Conservation (phyloP, 2,329 filamentous ascomycete species). For the Botrytis pseudocinerea region DNA sequence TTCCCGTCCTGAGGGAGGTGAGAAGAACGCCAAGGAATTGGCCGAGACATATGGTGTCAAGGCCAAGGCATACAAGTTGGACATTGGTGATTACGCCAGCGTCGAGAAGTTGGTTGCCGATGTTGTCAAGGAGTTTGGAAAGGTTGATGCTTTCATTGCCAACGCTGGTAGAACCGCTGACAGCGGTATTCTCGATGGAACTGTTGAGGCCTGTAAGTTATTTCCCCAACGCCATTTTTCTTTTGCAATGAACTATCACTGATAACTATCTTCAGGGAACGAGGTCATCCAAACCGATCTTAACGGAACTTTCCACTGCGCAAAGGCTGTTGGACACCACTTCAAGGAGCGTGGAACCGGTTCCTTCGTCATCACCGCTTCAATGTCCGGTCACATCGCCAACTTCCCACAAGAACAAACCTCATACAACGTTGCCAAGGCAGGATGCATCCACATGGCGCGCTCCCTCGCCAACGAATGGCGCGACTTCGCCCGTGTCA, state of each 20-base stretch:
- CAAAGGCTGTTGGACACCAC: constrained; percentile 65
- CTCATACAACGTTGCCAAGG: constrained; percentile 65
- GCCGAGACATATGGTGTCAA: constrained; percentile 61
- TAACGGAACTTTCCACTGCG: constrained; percentile 65
- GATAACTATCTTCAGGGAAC: constrained; percentile 44
- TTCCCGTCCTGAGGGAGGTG: constrained; percentile 59
- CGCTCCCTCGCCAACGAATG: constrained; percentile 67
- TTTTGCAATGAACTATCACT: background rate
- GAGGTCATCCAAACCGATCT: constrained; percentile 65
- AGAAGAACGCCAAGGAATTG: constrained; percentile 66
- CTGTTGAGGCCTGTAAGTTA: constrained; percentile 58
- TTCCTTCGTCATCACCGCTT: constrained; percentile 66
- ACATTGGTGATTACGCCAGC: constrained; percentile 55
- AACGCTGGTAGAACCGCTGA: constrained; percentile 72
- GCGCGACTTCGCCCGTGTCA: constrained; percentile 68
- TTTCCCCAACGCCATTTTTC: background rate
- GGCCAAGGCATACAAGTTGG: constrained; percentile 66
- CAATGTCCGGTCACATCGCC: constrained; percentile 57
- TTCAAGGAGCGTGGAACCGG: constrained; percentile 66
- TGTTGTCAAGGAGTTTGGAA: constrained; percentile 68
- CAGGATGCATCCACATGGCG: constrained; percentile 65
- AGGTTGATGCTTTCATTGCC: constrained; percentile 67
- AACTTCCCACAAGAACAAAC: constrained; percentile 65
- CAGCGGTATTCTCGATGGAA: constrained; percentile 66
- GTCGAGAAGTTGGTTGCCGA: constrained; percentile 56